A percentile compares a stretch with the other conserved stretches of the same genome.
Evolutionary conservation across 352 stramenopile genomes (phyloP).

Genomic region (Blastocystis hominis): DNA sequence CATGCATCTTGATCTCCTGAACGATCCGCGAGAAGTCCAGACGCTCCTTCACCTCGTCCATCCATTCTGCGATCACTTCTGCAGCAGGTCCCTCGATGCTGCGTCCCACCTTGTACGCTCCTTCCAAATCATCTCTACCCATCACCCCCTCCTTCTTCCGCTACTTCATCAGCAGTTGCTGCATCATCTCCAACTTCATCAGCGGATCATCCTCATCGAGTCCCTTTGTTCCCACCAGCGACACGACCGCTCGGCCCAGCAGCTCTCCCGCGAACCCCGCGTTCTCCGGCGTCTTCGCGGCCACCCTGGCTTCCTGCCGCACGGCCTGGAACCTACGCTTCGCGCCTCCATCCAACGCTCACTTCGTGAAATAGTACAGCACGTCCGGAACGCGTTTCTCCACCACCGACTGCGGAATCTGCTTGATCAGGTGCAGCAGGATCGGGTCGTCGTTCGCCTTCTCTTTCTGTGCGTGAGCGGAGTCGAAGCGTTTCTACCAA

Average conservation of each 20-base stretch:
- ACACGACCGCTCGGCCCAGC: neutral
- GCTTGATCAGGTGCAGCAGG: neutral
- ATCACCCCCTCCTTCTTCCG: neutral
- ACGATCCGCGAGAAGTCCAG: neutral
- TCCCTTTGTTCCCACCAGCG: conserved; percentile 15
- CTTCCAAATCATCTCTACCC: neutral
- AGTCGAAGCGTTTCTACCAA: neutral
- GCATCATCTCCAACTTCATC: conserved; percentile 9
- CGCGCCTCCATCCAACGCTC: neutral
- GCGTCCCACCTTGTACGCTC: neutral
- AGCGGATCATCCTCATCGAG: conserved; percentile 1
- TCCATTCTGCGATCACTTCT: neutral
- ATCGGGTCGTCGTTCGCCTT: conserved; percentile 12
- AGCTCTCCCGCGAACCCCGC: conserved; percentile 22
- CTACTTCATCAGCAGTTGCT: neutral
- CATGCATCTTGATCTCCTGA: neutral
- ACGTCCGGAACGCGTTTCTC: neutral
- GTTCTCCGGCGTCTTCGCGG: neutral
- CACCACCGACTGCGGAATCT: neutral
- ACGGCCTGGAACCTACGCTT: neutral
- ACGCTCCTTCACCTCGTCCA: conserved; percentile 31
- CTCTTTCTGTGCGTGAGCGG: neutral
- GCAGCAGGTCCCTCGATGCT: neutral
- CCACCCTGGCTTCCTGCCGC: neutral
- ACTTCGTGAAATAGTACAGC: neutral